Evolutionary conservation across 345 rosid genomes (phyloP).

Genomic region (Draba incana): DNA sequence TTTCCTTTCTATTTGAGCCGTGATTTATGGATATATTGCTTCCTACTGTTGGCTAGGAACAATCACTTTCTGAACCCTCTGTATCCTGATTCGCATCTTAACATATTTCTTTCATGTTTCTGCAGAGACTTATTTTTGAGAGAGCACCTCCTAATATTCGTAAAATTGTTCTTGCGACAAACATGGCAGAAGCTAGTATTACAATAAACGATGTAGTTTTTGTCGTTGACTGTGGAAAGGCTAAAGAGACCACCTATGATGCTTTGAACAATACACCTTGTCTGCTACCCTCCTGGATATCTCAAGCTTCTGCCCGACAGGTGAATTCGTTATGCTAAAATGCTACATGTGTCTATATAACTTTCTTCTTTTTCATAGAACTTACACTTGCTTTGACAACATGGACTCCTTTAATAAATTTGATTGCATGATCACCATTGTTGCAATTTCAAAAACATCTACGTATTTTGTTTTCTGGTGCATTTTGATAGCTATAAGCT

Average conservation of each 20-base stretch:
- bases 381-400: slow-evolving; percentile 7
- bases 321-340: slow-evolving; percentile 44
- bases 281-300: slow-evolving; percentile 96
- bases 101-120: slow-evolving; percentile 31
- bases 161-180: slow-evolving; percentile 91
- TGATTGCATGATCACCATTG: slow-evolving; percentile 12
- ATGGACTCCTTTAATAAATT: slow-evolving; percentile 5
- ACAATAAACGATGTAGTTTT: slow-evolving; percentile 94
- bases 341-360: background rate
- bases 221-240: slow-evolving; percentile 98
- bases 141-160: slow-evolving; percentile 78
- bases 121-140: slow-evolving; percentile 90
- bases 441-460: slow-evolving; percentile 22
- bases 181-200: slow-evolving; percentile 99
- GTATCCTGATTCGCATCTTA: slow-evolving; percentile 5
- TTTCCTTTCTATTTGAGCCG: slow-evolving; percentile 13
- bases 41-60: background rate
- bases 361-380: background rate
- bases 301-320: slow-evolving; percentile 93
- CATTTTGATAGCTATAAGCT: slow-evolving; percentile 9
- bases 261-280: slow-evolving; percentile 99
- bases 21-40: slow-evolving; percentile 1
- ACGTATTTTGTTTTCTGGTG: slow-evolving; percentile 7
- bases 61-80: slow-evolving; percentile 5
- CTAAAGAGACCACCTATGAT: slow-evolving; percentile 99